A percentile compares a stretch with the other conserved stretches of the same genome.
Conservation (phyloP, 805 yeast species). For the Yamadazyma sp. region DNA sequence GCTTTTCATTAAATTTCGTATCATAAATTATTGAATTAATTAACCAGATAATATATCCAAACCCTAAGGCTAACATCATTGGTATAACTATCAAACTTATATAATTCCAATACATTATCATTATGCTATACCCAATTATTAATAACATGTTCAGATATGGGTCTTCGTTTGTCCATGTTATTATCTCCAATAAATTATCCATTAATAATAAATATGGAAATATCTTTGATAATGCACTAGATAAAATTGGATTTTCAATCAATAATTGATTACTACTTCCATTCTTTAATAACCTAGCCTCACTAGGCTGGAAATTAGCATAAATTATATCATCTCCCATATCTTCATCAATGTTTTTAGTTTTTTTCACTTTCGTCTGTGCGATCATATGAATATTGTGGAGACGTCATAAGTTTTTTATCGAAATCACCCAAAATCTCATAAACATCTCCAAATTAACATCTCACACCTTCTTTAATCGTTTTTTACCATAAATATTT, state of each 20-base stretch:
- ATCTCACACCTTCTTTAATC: no score
- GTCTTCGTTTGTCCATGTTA: constrained; percentile 57
- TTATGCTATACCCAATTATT: constrained; percentile 34
- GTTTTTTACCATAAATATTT: no score
- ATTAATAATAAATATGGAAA: constrained; percentile 47
- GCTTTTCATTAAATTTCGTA: constrained; percentile 41
- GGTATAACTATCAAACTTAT: constrained; percentile 39
- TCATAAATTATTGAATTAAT: constrained; percentile 41
- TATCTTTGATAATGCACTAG: constrained; percentile 44
- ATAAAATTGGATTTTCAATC: constrained; percentile 44
- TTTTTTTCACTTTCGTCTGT: neutral
- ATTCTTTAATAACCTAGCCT: constrained; percentile 27
- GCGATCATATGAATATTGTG: constrained; percentile 4
- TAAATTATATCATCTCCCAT: constrained; percentile 7
- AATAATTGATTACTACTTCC: constrained; percentile 30
- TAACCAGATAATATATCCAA: constrained; percentile 45
- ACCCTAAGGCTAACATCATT: constrained; percentile 27
- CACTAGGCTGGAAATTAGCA: constrained; percentile 36
- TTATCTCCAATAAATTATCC: constrained; percentile 41
- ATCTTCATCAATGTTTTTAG: neutral
- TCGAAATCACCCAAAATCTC: neutral
- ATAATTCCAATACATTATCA: constrained; percentile 43
- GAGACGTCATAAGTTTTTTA: neutral
- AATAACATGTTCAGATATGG: constrained; percentile 45
- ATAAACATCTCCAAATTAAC: no score